phyloP scores from a whole-genome alignment of 257 asterid genomes.

The Solanum peruvianum region DNA sequence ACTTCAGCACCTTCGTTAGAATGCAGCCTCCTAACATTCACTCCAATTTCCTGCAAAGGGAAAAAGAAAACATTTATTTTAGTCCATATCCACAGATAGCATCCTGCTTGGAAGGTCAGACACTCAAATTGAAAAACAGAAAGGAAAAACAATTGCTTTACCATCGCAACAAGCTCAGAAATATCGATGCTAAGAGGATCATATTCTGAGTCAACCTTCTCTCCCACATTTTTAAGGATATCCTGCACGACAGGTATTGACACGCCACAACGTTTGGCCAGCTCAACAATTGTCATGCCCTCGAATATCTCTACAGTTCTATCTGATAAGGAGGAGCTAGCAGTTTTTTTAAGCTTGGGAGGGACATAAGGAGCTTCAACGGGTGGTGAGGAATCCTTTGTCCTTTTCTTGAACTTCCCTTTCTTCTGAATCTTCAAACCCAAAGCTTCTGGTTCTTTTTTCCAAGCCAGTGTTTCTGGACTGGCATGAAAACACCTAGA shows the following conservation, averaged over 20 bases:
- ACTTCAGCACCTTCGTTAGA: slow-evolving; percentile 51
- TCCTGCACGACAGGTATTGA: slow-evolving; percentile 46
- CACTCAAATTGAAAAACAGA: background rate
- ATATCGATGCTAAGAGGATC: slow-evolving; percentile 67
- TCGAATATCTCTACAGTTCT: slow-evolving; percentile 83
- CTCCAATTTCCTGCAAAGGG: slow-evolving; percentile 67
- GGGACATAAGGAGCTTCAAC: slow-evolving; percentile 76
- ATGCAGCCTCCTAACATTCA: slow-evolving; percentile 61
- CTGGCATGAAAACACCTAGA: slow-evolving; percentile 65
- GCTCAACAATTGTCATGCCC: slow-evolving; percentile 75
- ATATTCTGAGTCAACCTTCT: slow-evolving; percentile 78
- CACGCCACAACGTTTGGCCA: slow-evolving; percentile 82
- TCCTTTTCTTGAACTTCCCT: slow-evolving; percentile 80
- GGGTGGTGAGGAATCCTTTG: slow-evolving; percentile 35
- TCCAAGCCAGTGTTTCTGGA: slow-evolving; percentile 38
- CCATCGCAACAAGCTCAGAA: slow-evolving; percentile 95
- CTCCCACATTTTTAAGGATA: slow-evolving; percentile 75
- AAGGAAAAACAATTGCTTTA: slow-evolving; percentile 5
- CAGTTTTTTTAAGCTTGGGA: slow-evolving; percentile 41
- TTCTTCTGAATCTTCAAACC: slow-evolving; percentile 32
- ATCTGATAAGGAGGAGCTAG: slow-evolving; percentile 43
- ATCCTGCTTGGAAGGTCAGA: background rate
- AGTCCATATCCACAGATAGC: background rate
- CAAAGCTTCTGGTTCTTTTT: slow-evolving; percentile 29
- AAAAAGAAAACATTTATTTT: slow-evolving; percentile 5